Percentiles rank a stretch among this genome's conserved stretches.
These are phyloP conservation scores for Cordyceps farinosa DNA, from an alignment of 2,329 filamentous ascomycete species.

Conservation along the genomic window DNA sequence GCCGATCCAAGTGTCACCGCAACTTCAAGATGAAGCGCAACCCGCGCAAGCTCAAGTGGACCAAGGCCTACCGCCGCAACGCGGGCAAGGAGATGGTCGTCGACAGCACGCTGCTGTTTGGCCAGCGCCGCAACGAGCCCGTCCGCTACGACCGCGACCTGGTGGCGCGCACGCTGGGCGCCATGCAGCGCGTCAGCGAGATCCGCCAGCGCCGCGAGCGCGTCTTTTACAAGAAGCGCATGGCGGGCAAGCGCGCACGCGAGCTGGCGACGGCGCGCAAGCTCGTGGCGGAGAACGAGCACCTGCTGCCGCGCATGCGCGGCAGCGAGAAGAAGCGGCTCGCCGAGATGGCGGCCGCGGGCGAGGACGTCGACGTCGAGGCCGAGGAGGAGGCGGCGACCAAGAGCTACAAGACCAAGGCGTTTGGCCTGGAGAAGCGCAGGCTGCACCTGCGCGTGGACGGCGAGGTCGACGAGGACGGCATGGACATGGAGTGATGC, in stretches of 20 bases:
- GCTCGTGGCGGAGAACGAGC: constrained; percentile 86
- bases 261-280: constrained; percentile 78
- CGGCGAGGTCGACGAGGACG: constrained; percentile 32
- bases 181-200: constrained; percentile 87
- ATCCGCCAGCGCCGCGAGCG: constrained; percentile 80
- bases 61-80: constrained; percentile 79
- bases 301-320: constrained; percentile 75
- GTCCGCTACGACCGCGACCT: constrained; percentile 94
- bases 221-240: constrained; percentile 89
- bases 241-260: constrained; percentile 84
- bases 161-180: constrained; percentile 79
- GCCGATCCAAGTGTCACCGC: constrained; percentile 57
- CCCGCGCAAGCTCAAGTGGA: constrained; percentile 95
- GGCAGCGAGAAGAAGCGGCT: constrained; percentile 59
- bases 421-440: constrained; percentile 43
- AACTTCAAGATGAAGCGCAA: constrained; percentile 98
- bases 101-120: constrained; percentile 89
- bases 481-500: constrained; percentile 21
- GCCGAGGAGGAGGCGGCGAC: constrained; percentile 29
- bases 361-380: constrained; percentile 49
- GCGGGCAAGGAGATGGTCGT: constrained; percentile 87
- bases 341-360: constrained; percentile 50
- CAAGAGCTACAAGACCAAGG: constrained; percentile 32
- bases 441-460: constrained; percentile 36
- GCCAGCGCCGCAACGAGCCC: constrained; percentile 87